Evolutionary conservation across 768 basidiomycete genomes (phyloP), one percentile per base, ranked within the genome.

Genomic region (Neoboletus subvelutipes): DNA sequence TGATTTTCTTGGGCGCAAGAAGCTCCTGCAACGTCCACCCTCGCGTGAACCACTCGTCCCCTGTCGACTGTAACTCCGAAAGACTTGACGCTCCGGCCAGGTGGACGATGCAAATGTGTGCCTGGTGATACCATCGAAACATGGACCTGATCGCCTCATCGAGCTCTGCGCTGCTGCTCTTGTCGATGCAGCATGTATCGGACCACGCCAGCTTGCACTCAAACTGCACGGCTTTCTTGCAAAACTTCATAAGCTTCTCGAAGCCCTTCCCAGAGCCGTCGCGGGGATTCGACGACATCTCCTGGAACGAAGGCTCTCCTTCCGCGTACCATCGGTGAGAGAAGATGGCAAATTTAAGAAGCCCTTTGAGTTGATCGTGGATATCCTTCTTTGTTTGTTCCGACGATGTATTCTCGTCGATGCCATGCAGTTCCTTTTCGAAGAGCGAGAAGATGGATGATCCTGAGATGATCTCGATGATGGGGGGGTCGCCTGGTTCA

Each of bases 131-230:
- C 62, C 61, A 63, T 17, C 61, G 56, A 33, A 59, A 63, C 62
- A 63, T 63, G 2, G 62, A 63, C 37, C 61, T 51, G 34, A 63
- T 59, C 3, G 61, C 57, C 12, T 63, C 62, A 37, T 63, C 61
- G 15, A 63, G 61, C 12, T 58, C 61, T 20, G 55, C 56, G 10
- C 60, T 63, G 31, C 60, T 62, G 5, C 40, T 43, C n/a, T 62
- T 62, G 15, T 62, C 45, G 26, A 62, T 62, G 5, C 60, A 62
- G 6, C 56, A 62, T 3, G 61, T 62, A 15, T 62, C 61, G 2
- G 60, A 54, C 61, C 61, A 62, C 17, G 61, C 61, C 2, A 64
- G 58, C 24, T 18, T 54, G 37, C 62, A 64, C 18, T 46, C 58
- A 8, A 56, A 49, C 15, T 42, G 52, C 5, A 8, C 12, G 5